These are phyloP conservation scores for Paramecium octaurelia DNA, from an alignment of 73 alveolate genomes.

Conservation along the genomic window DNA sequence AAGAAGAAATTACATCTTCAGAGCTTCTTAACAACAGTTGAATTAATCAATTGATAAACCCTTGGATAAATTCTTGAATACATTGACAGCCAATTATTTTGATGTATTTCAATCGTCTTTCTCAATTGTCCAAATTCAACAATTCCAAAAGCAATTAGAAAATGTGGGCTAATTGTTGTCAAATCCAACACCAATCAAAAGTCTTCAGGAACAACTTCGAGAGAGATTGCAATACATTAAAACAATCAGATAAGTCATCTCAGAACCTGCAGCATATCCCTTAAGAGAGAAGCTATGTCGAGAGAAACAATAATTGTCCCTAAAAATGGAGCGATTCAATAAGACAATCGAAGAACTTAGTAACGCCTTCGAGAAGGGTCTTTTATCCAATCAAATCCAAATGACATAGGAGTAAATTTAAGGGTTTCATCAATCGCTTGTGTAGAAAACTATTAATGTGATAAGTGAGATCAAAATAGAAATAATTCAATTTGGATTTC, in stretches of 20 bases:
- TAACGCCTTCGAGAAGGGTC: background rate
- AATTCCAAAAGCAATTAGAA: background rate
- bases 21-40: background rate
- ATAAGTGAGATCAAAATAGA: background rate
- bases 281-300: slow-evolving; percentile 26
- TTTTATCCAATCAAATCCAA: background rate
- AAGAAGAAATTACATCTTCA: background rate
- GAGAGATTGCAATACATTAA: background rate
- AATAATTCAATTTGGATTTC: background rate
- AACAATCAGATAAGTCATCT: background rate
- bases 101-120: background rate
- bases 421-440: background rate
- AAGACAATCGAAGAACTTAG: background rate
- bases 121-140: background rate
- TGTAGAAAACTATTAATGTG: background rate
- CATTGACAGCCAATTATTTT: background rate
- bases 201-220: background rate
- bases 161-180: background rate
- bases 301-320: background rate
- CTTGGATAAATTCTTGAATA: background rate
- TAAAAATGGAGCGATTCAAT: background rate
- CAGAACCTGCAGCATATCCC: slow-evolving; percentile 34
- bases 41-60: slow-evolving; percentile 25
- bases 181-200: background rate
- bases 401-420: background rate